These are phyloP conservation scores for Arabis hirsuta DNA, from an alignment of 345 rosid genomes.

Conservation along the genomic window DNA sequence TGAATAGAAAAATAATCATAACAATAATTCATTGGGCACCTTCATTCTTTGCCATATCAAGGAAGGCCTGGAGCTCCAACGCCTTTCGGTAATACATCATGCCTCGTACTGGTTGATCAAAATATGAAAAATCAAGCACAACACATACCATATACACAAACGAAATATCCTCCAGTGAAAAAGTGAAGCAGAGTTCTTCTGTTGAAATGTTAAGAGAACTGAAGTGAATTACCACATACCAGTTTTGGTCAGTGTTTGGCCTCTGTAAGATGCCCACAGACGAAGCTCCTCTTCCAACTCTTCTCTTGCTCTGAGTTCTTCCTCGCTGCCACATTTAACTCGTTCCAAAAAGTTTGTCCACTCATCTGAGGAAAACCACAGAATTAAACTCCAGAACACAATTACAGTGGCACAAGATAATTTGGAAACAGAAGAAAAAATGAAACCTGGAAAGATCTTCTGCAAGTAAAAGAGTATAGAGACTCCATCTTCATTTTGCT, in stretches of 20 bases:
- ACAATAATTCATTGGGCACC: slow-evolving; percentile 40
- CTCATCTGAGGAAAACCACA: slow-evolving; percentile 56
- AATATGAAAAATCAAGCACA: slow-evolving; percentile 16
- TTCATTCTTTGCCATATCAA: slow-evolving; percentile 74
- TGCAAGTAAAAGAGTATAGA: slow-evolving; percentile 80
- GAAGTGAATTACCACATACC: slow-evolving; percentile 45
- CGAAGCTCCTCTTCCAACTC: slow-evolving; percentile 66
- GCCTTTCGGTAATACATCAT: slow-evolving; percentile 91
- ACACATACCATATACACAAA: neutral
- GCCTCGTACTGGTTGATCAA: slow-evolving; percentile 61
- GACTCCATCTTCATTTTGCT: slow-evolving; percentile 82
- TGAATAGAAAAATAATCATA: neutral
- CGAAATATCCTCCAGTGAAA: slow-evolving; percentile 8
- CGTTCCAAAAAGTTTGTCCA: slow-evolving; percentile 77
- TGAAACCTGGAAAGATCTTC: slow-evolving; percentile 79
- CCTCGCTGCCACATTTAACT: slow-evolving; percentile 53
- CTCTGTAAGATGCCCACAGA: slow-evolving; percentile 82
- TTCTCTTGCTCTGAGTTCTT: slow-evolving; percentile 53
- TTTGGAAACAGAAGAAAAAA: neutral
- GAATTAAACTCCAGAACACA: neutral
- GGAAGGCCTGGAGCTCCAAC: slow-evolving; percentile 79
- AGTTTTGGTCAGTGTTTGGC: slow-evolving; percentile 82
- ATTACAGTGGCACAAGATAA: neutral
- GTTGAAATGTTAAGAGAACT: slow-evolving; percentile 50
- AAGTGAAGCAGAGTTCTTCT: slow-evolving; percentile 43